phyloP scores from a whole-genome alignment of 2,329 filamentous ascomycete species.

The Aureobasidium sp. region DNA sequence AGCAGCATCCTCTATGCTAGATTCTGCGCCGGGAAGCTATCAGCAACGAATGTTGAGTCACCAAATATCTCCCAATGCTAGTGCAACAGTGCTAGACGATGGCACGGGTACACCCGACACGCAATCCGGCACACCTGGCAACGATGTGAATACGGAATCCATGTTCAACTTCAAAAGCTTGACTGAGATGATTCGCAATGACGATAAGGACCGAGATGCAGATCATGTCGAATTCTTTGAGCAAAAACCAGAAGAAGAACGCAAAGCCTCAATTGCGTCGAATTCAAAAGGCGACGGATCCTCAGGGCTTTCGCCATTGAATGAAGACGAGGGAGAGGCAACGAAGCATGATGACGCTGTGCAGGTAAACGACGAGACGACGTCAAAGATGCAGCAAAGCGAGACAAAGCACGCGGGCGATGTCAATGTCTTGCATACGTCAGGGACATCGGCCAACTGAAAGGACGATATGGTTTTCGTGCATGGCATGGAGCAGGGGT shows the following conservation, averaged over 20 bases:
- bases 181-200: conserved; percentile 71
- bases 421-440: conserved; percentile 1
- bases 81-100: conserved; percentile 2
- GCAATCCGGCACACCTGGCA: conserved; percentile 36
- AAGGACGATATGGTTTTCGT: not conserved
- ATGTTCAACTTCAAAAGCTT: conserved; percentile 90
- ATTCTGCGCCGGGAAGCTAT: conserved; percentile 51
- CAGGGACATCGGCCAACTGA: not conserved
- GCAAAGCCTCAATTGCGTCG: not conserved
- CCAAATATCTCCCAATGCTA: conserved; percentile 5
- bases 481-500: not conserved
- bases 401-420: conserved; percentile 9
- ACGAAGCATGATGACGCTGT: not conserved
- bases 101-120: conserved; percentile 8
- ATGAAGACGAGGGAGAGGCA: not conserved
- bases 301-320: not conserved
- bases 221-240: conserved; percentile 36
- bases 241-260: conserved; percentile 4
- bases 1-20: conserved; percentile 66
- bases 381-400: not conserved
- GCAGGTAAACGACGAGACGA: not conserved
- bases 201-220: conserved; percentile 42
- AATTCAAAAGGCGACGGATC: not conserved
- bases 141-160: conserved; percentile 56
- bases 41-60: conserved; percentile 3